Evolutionary conservation across 73 alveolate genomes (phyloP).

Genomic region (Blepharisma japonicum): DNA sequence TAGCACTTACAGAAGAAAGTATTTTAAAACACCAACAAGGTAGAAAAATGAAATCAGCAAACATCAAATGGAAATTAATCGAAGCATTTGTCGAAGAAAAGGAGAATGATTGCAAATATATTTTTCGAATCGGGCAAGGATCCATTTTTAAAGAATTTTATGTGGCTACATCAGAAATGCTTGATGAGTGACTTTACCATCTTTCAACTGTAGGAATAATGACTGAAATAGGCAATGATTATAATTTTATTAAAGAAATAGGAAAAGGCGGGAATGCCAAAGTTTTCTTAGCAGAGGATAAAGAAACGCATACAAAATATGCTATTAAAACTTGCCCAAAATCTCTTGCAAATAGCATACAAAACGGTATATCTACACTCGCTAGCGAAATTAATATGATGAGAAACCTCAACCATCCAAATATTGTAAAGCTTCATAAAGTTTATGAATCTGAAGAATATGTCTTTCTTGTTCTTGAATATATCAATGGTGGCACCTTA

Average conservation of each 20-base stretch:
- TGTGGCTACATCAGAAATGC: background rate
- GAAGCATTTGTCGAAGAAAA: conserved; percentile 21
- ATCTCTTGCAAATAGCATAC: background rate
- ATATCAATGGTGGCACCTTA: conserved; percentile 59
- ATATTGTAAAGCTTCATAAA: background rate
- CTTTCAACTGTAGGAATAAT: conserved; percentile 9
- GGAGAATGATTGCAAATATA: background rate
- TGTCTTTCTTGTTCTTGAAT: conserved; percentile 51
- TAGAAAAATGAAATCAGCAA: no score
- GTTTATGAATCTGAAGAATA: conserved; percentile 38
- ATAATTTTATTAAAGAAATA: conserved; percentile 14
- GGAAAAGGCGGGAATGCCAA: conserved; percentile 24
- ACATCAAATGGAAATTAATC: conserved; percentile 3
- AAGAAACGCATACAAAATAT: background rate
- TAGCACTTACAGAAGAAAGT: no score
- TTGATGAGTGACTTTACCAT: background rate
- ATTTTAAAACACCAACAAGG: no score
- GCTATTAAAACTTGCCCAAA: conserved; percentile 4
- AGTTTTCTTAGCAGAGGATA: conserved; percentile 2
- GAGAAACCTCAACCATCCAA: conserved; percentile 23
- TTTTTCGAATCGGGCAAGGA: background rate
- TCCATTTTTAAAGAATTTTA: background rate
- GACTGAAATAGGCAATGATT: background rate
- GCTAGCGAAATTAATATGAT: conserved; percentile 2
- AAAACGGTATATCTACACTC: background rate